Percentiles rank a stretch among this genome's conserved stretches.
These are phyloP conservation scores for Inga leiocalycina DNA, from an alignment of 306 rosid species.

Conservation along the genomic window DNA sequence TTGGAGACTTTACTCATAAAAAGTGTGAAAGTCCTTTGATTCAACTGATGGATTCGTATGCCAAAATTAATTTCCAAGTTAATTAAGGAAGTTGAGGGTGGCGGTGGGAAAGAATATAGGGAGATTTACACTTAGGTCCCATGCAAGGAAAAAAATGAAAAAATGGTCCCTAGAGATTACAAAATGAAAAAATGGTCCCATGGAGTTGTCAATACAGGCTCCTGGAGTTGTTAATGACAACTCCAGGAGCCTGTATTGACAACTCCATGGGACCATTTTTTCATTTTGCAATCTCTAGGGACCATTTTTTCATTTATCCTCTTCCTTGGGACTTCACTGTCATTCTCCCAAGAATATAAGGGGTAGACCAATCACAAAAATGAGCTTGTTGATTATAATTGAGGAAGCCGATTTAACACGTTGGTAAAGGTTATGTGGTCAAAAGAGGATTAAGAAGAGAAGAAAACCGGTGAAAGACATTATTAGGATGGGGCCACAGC, in stretches of 20 bases:
- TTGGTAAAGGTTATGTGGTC: neutral
- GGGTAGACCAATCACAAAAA: neutral
- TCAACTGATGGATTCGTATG: neutral
- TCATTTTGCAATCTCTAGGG: too few species aligned
- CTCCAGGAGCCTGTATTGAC: too few species aligned
- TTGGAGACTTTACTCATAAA: neutral
- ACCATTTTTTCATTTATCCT: too few species aligned
- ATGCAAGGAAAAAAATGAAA: too few species aligned
- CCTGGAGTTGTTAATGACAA: too few species aligned
- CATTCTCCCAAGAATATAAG: too few species aligned
- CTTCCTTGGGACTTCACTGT: too few species aligned
- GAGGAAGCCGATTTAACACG: neutral
- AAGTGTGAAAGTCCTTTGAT: neutral
- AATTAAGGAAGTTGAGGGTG: neutral
- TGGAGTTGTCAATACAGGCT: too few species aligned
- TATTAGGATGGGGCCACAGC: constrained; percentile 23
- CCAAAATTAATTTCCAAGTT: neutral
- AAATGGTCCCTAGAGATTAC: too few species aligned
- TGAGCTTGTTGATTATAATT: neutral
- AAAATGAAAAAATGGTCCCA: too few species aligned
- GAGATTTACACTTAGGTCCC: too few species aligned
- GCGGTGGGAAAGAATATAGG: neutral
- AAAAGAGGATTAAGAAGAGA: neutral
- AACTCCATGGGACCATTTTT: too few species aligned
- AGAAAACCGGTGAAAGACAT: neutral